These are phyloP conservation scores for Aspergillus sclerotiicarbonarius DNA, from an alignment of 495 filamentous ascomycete genomes.

Conservation along the genomic window DNA sequence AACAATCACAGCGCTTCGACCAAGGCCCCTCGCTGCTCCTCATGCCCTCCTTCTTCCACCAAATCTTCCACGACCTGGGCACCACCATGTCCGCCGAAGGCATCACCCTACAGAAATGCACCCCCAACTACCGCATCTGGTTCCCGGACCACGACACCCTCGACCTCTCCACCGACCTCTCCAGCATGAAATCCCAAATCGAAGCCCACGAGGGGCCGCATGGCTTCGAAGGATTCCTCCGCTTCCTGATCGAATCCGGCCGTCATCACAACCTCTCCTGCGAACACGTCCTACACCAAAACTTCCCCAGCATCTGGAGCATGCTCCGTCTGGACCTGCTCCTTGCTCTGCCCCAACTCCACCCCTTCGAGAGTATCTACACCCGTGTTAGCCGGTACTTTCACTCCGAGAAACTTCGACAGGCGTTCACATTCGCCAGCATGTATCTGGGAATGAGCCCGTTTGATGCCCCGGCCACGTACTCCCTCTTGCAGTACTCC, in stretches of 20 bases:
- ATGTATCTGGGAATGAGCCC: constrained; percentile 80
- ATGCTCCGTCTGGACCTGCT: not conserved
- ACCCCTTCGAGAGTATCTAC: not conserved
- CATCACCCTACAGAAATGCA: constrained; percentile 61
- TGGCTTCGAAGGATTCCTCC: constrained; percentile 61
- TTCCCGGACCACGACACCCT: constrained; percentile 60
- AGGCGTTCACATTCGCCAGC: constrained; percentile 69
- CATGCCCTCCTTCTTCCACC: constrained; percentile 61
- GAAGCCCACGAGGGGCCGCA: constrained; percentile 64
- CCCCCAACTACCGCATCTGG: constrained; percentile 66
- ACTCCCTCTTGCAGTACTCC: constrained; percentile 68
- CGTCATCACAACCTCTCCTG: constrained; percentile 61
- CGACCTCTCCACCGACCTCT: constrained; percentile 56
- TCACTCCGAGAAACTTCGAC: constrained; percentile 60
- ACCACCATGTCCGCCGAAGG: constrained; percentile 59
- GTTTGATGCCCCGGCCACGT: constrained; percentile 70
- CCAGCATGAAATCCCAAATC: constrained; percentile 61
- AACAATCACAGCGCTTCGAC: constrained; percentile 56
- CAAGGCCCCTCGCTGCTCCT: constrained; percentile 68
- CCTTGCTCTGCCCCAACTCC: not conserved
- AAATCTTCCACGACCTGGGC: constrained; percentile 60
- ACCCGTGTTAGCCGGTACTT: constrained; percentile 38
- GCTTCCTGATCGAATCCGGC: constrained; percentile 62
- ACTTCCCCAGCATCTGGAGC: constrained; percentile 50
- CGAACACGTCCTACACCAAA: constrained; percentile 56